Base-by-base conservation (phyloP, 345 rosid species). In the Tarenaya hassleriana region DNA sequence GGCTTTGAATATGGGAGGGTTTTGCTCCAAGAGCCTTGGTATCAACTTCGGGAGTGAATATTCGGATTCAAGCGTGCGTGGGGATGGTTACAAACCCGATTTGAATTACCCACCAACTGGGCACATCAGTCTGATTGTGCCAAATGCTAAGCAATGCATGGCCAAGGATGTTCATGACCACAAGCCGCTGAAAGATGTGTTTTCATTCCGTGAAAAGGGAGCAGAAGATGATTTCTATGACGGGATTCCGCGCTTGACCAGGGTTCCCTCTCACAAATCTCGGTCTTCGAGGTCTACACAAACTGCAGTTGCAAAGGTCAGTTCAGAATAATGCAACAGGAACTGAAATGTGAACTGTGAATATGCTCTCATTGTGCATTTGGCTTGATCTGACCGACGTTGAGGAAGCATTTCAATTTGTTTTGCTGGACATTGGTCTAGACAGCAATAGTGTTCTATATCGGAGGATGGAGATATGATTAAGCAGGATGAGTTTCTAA, bases 301-400 rank as follows among this genome's bases (percentile, higher is more conserved):
- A 47, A 77, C 79, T 1, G 70, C 78, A 4, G 81, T 77, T 62
- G 73, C 86, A 21, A 83, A 73, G 83, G 91, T 82, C 31, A 34
- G 68, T 46, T 43, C 14, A 4, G 44, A n/a, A n/a, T n/a, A n/a
- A n/a, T n/a, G n/a, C n/a, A n/a, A n/a, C n/a, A 31, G 16, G 7
- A 52, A 52, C 7, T 52, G 52, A 44, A 39, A 42, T 11, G 17
- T 11, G 0, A 29, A 11, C 27, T 33, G 18, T 48, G 16, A 18
- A 19, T 41, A 8, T 38, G 44, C 51, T 41, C 8, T 37, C 15
- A 10, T 10, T 10, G 15, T 37, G n/a, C 42, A 27, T 50, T 21
- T 10, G 34, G 31, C 27, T 37, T 10, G n/a, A n/a, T 37, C 41
- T 37, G n/a, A n/a, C n/a, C n/a, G n/a, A n/a, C n/a, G n/a, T n/a